Percentiles rank a stretch among this genome's conserved stretches.
These are phyloP conservation scores for Coemansia sp. DNA, from an alignment of 192 early-diverging fungal species.

Conservation along the genomic window DNA sequence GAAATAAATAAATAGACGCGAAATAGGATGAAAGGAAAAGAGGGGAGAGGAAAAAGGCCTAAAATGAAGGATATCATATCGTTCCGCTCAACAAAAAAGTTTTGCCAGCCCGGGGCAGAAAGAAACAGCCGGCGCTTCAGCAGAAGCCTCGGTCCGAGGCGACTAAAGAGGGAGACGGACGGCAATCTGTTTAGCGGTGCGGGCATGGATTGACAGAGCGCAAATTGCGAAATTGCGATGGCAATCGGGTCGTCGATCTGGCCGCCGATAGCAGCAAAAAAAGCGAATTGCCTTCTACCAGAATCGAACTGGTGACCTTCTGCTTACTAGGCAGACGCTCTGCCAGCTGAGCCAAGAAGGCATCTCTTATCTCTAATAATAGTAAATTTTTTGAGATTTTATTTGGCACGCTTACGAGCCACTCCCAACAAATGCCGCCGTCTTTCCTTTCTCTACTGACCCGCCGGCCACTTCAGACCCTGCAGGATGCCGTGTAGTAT, in stretches of 20 bases:
- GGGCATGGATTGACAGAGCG: not conserved
- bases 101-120: not conserved
- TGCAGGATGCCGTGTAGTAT: too few species aligned
- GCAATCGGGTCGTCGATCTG: not conserved
- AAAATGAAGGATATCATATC: too few species aligned
- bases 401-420: too few species aligned
- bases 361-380: too few species aligned
- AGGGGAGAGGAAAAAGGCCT: not conserved
- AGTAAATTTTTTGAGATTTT: not conserved
- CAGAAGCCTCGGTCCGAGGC: too few species aligned
- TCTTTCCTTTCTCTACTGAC: too few species aligned
- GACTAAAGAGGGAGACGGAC: not conserved
- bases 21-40: not conserved
- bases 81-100: not conserved
- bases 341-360: conserved; percentile 45
- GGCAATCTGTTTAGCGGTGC: not conserved
- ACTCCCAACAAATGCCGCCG: too few species aligned
- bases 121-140: not conserved
- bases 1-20: not conserved
- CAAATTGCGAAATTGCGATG: not conserved
- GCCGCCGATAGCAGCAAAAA: not conserved
- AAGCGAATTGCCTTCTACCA: conserved; percentile 24
- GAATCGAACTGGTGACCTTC: conserved; percentile 39
- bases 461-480: too few species aligned
- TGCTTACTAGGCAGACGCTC: conserved; percentile 45